Evolutionary conservation across 176 grass and related monocot genomes (phyloP).

Genomic region (Cocos nucifera): DNA sequence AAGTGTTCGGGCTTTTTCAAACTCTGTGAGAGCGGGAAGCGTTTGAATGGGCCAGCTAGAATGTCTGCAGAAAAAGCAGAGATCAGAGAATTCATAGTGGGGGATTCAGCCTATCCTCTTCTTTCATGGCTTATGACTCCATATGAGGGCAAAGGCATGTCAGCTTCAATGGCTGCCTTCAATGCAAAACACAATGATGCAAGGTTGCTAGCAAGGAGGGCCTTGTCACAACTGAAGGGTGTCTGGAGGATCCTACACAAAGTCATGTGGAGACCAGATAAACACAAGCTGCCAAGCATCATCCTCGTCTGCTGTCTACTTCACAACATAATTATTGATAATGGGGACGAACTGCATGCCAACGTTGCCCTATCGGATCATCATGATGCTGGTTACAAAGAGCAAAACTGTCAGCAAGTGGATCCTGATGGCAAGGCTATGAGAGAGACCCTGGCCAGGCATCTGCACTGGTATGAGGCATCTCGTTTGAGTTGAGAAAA

Average conservation of each 20-base stretch:
- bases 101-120: slow-evolving; percentile 59
- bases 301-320: slow-evolving; percentile 93
- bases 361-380: slow-evolving; percentile 50
- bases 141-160: slow-evolving; percentile 54
- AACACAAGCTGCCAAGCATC: slow-evolving; percentile 90
- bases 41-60: slow-evolving; percentile 51
- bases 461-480: slow-evolving; percentile 20
- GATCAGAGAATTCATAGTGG: slow-evolving; percentile 81
- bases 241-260: slow-evolving; percentile 98
- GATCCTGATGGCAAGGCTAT: slow-evolving; percentile 58
- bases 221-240: slow-evolving; percentile 71
- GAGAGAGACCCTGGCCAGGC: slow-evolving; percentile 61
- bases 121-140: slow-evolving; percentile 84
- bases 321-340: slow-evolving; percentile 96
- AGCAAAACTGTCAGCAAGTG: slow-evolving; percentile 46
- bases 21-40: slow-evolving; percentile 53
- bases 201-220: slow-evolving; percentile 49
- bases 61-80: slow-evolving; percentile 40
- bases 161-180: slow-evolving; percentile 30
- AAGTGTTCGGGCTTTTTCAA: slow-evolving; percentile 72
- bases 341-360: slow-evolving; percentile 49
- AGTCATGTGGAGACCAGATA: slow-evolving; percentile 97
- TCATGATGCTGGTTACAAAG: slow-evolving; percentile 71
- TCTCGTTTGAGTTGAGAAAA: not conserved
- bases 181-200: slow-evolving; percentile 46